These are phyloP conservation scores for Tephrocybe sp. DNA, from an alignment of 768 basidiomycete species.

Conservation along the genomic window DNA sequence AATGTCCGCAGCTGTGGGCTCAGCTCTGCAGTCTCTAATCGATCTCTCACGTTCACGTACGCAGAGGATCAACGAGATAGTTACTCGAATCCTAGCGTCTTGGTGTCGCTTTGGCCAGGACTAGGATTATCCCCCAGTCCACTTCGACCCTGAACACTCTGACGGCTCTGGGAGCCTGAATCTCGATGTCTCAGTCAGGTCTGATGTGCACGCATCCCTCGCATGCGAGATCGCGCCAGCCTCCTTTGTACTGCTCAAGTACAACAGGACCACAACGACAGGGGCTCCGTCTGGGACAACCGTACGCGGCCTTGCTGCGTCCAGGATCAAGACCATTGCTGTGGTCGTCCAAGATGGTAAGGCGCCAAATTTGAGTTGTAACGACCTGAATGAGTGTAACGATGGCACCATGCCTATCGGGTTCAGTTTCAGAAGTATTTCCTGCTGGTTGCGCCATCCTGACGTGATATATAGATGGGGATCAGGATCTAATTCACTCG, in stretches of 20 bases:
- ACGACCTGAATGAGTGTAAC: slow-evolving; percentile 52
- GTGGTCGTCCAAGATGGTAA: slow-evolving; percentile 60
- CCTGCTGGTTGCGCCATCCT: slow-evolving; percentile 6
- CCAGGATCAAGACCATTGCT: slow-evolving; percentile 54
- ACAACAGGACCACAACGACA: slow-evolving; percentile 41
- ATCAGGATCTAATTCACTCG: slow-evolving; percentile 47
- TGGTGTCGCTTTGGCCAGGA: slow-evolving; percentile 52
- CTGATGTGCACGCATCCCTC: slow-evolving; percentile 45
- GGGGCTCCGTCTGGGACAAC: slow-evolving; percentile 32
- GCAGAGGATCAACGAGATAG: slow-evolving; percentile 50
- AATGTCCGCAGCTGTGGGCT: slow-evolving; percentile 31
- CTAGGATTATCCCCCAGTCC: slow-evolving; percentile 46
- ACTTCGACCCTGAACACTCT: slow-evolving; percentile 44
- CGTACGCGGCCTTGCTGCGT: slow-evolving; percentile 38
- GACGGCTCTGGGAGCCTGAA: slow-evolving; percentile 47
- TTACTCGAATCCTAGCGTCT: slow-evolving; percentile 40
- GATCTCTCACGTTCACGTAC: neutral
- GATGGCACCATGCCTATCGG: slow-evolving; percentile 64
- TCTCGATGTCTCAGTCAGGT: slow-evolving; percentile 42
- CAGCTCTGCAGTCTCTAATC: too few relatives aligned
- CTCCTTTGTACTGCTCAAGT: slow-evolving; percentile 73
- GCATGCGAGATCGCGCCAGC: slow-evolving; percentile 64
- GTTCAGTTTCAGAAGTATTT: slow-evolving; percentile 31
- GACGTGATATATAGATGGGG: slow-evolving; percentile 39
- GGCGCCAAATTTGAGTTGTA: slow-evolving; percentile 46